Evolutionary conservation across 2,329 filamentous ascomycete species (phyloP).

Genomic region (Ophiostoma montium): DNA sequence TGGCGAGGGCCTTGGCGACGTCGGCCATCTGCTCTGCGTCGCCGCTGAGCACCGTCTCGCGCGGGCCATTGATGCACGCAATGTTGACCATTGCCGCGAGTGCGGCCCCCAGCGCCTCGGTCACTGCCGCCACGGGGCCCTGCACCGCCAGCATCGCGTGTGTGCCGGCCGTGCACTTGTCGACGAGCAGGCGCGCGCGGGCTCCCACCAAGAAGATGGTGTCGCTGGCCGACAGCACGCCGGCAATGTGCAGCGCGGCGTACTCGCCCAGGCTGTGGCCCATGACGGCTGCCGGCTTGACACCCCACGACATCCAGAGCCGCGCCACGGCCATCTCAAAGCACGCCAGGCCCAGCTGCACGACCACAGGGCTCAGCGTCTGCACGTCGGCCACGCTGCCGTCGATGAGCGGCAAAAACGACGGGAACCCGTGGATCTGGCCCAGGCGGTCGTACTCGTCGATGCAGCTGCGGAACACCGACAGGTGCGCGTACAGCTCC

Average conservation of each 20-base stretch:
- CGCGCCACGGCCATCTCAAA: slow-evolving; percentile 43
- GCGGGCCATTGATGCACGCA: slow-evolving; percentile 63
- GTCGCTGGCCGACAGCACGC: slow-evolving; percentile 56
- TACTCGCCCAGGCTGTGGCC: slow-evolving; percentile 60
- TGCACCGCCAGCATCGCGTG: slow-evolving; percentile 44
- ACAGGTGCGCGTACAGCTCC: slow-evolving; percentile 32
- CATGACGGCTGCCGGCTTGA: slow-evolving; percentile 39
- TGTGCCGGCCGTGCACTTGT: slow-evolving; percentile 49
- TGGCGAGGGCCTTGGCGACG: slow-evolving; percentile 25
- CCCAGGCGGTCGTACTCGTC: slow-evolving; percentile 43
- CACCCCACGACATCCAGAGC: slow-evolving; percentile 42
- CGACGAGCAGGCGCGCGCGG: slow-evolving; percentile 50
- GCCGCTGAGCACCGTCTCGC: slow-evolving; percentile 57
- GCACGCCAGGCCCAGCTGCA: slow-evolving; percentile 39
- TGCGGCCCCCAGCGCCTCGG: slow-evolving; percentile 32
- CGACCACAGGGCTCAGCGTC: slow-evolving; percentile 33
- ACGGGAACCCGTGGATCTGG: slow-evolving; percentile 38
- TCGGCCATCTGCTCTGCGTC: slow-evolving; percentile 26
- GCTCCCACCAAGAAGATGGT: slow-evolving; percentile 57
- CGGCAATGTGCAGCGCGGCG: slow-evolving; percentile 55
- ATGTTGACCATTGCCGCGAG: slow-evolving; percentile 28
- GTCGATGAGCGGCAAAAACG: slow-evolving; percentile 37
- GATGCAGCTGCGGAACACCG: slow-evolving; percentile 36
- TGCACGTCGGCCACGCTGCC: slow-evolving; percentile 29
- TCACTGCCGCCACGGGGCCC: slow-evolving; percentile 36